phyloP scores from a whole-genome alignment of 345 rosid species.

The Eucalyptus brandiana region DNA sequence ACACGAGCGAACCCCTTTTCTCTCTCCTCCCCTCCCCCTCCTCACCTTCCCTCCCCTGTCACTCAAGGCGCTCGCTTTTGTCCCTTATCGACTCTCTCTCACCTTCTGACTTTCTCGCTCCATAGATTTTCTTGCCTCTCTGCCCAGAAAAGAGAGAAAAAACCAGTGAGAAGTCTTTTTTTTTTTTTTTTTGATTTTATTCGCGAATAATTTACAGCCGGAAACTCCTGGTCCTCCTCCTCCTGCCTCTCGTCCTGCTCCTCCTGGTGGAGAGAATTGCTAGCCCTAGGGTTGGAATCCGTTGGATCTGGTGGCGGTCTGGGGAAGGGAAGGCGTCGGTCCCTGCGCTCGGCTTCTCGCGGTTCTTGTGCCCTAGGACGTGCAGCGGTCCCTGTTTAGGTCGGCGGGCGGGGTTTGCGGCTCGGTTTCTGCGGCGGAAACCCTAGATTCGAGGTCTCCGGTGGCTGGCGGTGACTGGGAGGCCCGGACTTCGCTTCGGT shows the following conservation, averaged over 20 bases:
- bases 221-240: neutral
- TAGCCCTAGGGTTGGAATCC: neutral
- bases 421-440: neutral
- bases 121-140: neutral
- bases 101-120: slow-evolving; percentile 12
- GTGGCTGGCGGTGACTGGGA: neutral
- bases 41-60: neutral
- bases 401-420: neutral
- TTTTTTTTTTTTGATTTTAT: neutral
- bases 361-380: neutral
- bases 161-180: neutral
- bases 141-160: neutral
- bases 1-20: neutral
- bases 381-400: neutral
- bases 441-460: neutral
- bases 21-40: neutral
- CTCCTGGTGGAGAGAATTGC: neutral
- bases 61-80: slow-evolving; percentile 20
- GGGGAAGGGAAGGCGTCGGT: neutral
- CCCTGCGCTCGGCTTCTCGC: neutral
- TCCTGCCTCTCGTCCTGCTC: neutral
- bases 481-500: neutral
- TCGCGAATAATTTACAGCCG: neutral
- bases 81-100: slow-evolving; percentile 32
- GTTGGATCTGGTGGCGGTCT: neutral